phyloP scores from a whole-genome alignment of 2,329 filamentous ascomycete species.

The Grosmannia huntii region DNA sequence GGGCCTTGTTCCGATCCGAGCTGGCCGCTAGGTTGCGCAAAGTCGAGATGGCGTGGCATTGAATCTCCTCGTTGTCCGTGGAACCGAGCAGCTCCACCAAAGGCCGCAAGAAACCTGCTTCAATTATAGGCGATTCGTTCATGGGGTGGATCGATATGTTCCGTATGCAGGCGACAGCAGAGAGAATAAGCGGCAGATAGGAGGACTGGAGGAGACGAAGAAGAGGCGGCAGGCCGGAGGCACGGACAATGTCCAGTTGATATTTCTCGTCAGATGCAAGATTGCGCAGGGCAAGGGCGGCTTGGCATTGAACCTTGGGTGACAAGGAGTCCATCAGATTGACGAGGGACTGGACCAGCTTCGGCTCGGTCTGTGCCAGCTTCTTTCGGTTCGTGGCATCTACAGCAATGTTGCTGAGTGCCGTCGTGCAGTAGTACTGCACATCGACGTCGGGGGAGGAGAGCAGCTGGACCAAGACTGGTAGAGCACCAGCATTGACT shows the following conservation, averaged over 20 bases:
- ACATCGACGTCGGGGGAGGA: conserved; percentile 92
- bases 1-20: conserved; percentile 92
- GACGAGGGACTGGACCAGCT: conserved; percentile 85
- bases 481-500: conserved; percentile 94
- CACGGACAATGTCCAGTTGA: conserved; percentile 90
- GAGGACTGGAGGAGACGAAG: conserved; percentile 86
- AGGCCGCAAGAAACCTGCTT: conserved; percentile 88
- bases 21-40: conserved; percentile 90
- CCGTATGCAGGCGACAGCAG: conserved; percentile 92
- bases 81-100: conserved; percentile 87
- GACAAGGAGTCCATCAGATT: conserved; percentile 96
- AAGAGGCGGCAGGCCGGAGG: conserved; percentile 72
- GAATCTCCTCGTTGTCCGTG: conserved; percentile 96
- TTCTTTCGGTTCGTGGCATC: conserved; percentile 84
- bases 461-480: conserved; percentile 87
- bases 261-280: conserved; percentile 97
- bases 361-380: conserved; percentile 78
- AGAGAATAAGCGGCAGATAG: conserved; percentile 89
- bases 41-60: conserved; percentile 96
- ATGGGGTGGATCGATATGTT: conserved; percentile 98
- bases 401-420: conserved; percentile 95
- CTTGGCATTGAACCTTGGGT: conserved; percentile 95
- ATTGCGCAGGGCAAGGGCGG: conserved; percentile 84
- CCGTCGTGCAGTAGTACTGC: conserved; percentile 98
- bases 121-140: conserved; percentile 97